Base-by-base conservation (phyloP, 2,329 filamentous ascomycete genomes). In the Penicillium sp. region DNA sequence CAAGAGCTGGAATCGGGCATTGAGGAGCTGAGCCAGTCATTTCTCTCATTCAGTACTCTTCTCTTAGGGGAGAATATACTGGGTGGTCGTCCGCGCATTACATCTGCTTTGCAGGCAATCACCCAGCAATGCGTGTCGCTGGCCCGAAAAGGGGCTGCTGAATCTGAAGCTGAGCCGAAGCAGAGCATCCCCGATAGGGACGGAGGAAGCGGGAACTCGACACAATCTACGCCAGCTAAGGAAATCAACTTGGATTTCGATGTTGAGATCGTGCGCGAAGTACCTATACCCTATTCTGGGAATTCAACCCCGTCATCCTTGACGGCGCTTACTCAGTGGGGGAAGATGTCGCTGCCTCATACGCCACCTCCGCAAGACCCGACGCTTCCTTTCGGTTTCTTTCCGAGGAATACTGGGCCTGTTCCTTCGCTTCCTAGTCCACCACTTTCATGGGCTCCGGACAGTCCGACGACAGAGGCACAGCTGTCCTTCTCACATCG, bases 21-120 rank as follows among this genome's bases (percentile, higher is more conserved):
- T 48, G 61, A 67, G 50, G 53, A 65, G 37, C 54, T 68, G 46
- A 65, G 66, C 60, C 48, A 66, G 37, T 67, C 65, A 19, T 68
- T 68, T 50, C 59, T 68, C 23, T 65, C 66, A 3, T 67, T 68
- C 46, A 68, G 66, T 58, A 62, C 56, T 60, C 54, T 68, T 42
- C 64, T 68, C 19, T 47, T 68, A 21, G 61, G 65, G 48, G 61
- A 46, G 7, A 44, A 55, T 16, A 25, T 67, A 44, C 56, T 68
- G 5, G 29, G 57, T 13, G 50, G 51, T 50, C 54, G 64, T 43
- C 62, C 66, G 14, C 50, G 46, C 23, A 49, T 68, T 37, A 56
- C 66, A 27, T 58, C 58, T 13, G 64, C 66, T 19, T 51, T 68
- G 6, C 64, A 67, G 47, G 48, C 59, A 13, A 64, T 68, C 31